Evolutionary conservation across 257 asterid species (phyloP).

Genomic region (Ophiorrhiza pumila): DNA sequence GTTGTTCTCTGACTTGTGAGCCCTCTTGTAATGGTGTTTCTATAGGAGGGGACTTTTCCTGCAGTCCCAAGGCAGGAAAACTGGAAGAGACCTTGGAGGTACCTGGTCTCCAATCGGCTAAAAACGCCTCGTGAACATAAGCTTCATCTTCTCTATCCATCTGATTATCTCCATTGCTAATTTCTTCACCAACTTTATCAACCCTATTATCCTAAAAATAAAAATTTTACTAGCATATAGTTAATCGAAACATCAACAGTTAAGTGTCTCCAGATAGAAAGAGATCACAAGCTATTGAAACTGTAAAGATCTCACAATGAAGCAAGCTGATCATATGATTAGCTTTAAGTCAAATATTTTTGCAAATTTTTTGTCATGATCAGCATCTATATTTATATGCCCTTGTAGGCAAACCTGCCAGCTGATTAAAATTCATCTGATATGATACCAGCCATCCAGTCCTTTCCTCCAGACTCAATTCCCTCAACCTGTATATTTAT

Average conservation of each 20-base stretch:
- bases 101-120: conserved; percentile 89
- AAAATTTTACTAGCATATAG: conserved; percentile 8
- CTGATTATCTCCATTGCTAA: conserved; percentile 39
- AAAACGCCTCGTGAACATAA: conserved; percentile 93
- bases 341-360: background rate
- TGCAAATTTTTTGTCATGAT: background rate
- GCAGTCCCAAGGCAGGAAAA: conserved; percentile 13
- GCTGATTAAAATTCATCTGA: background rate
- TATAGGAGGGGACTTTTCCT: conserved; percentile 22
- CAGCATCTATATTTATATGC: background rate
- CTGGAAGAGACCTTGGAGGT: conserved; percentile 34
- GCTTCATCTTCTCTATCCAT: conserved; percentile 75
- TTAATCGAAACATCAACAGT: background rate
- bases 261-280: background rate
- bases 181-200: conserved; percentile 53
- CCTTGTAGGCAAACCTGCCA: background rate
- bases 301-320: background rate
- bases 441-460: background rate
- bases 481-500: background rate
- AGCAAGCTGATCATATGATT: background rate
- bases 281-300: background rate
- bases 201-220: conserved; percentile 55
- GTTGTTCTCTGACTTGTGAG: conserved; percentile 40
- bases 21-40: conserved; percentile 30
- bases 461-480: background rate